Evolutionary conservation across 306 rosid species (phyloP), one percentile per base, ranked within the genome.

Genomic region (Cucumis hystrix): DNA sequence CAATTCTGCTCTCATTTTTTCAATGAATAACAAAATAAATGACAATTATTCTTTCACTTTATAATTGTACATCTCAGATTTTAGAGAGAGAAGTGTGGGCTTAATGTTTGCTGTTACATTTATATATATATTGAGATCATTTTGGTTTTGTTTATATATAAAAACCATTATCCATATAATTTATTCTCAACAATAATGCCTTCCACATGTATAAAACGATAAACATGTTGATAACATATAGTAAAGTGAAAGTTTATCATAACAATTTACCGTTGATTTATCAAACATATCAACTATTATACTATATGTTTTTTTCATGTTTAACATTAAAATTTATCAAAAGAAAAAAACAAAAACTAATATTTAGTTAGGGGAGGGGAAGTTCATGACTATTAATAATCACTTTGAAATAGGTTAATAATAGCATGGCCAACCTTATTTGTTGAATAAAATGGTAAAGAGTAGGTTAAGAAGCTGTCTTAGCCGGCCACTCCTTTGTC

Each of bases 401-500:
- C 3, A 15, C 20, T 52, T 60, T 60, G 17, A 60, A 25, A 23
- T 23, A 6, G n/a, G 67, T 14, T 33, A 65, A 37, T 28, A 12
- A 20, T 33, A 65, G 9, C 9, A 16, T 73, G 77, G 35, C 25
- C 18, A 51, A 28, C 30, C 40, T 17, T 54, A 23, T 80, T 41
- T 55, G 35, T 81, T 54, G 71, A 78, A 83, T 63, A 77, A 20
- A 20, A 72, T 47, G 81, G 80, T 89, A 57, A 65, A 61, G 86
- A 85, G 85, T 95, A 89, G 83, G 97, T 92, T 79, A 90, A 88
- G 63, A 58, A 90, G 97, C 90, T 90, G 90, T 87, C 88, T 89
- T 87, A 77, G 99, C 97, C 97, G 99, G 93, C 97, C 93, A 79
- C 57, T 76, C 57, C 77, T 86, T 91, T 91, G 96, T 92, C 96